Evolutionary conservation across 208 protist species (phyloP), one percentile per base, ranked within the genome.

Genomic region (Acanthamoeba lenticulata): DNA sequence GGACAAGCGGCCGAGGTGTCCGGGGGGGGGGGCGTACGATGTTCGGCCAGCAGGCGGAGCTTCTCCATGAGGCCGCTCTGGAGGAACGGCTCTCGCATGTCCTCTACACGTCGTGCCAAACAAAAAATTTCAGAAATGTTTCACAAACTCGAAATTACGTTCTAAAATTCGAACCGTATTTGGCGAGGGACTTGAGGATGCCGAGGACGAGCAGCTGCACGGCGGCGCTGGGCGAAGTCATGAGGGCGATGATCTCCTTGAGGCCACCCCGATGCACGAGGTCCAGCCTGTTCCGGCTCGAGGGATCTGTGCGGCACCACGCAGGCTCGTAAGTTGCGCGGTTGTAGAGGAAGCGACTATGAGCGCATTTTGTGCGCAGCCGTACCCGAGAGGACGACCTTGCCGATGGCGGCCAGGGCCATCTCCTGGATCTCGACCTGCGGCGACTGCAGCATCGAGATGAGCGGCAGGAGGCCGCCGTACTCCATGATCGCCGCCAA

Each of bases 141-240:
- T n/a, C 21, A 60, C 52, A 52, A 52, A 52, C 5, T 52, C 5
- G 5, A 52, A 52, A 52, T 52, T 15, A 52, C 5, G 5, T 52
- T 19, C 5, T 52, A 52, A 52, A 52, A 52, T 52, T 52, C 17
- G 65, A 44, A 77, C 67, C 67, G 38, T 77, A 77, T 77, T 77
- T 77, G 67, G 67, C 67, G 67, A 77, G 67, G 67, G 67, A 13
- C 38, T 77, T 77, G 38, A 77, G 67, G 67, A 77, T 77, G 38
- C 67, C 21, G 24, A 77, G 36, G 24, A 77, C 67, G 13, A 77
- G 67, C 29, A 77, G 67, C 36, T 77, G 67, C 34, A 77, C 67
- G 34, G 67, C 67, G 9, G 29, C 24, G 21, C 67, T 77, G 32
- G 29, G 1, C 29, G 67, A 38, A 34, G 67, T 77, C 67, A 44